These are phyloP conservation scores for Crucibulum laeve DNA, from an alignment of 768 basidiomycete genomes.

Conservation along the genomic window DNA sequence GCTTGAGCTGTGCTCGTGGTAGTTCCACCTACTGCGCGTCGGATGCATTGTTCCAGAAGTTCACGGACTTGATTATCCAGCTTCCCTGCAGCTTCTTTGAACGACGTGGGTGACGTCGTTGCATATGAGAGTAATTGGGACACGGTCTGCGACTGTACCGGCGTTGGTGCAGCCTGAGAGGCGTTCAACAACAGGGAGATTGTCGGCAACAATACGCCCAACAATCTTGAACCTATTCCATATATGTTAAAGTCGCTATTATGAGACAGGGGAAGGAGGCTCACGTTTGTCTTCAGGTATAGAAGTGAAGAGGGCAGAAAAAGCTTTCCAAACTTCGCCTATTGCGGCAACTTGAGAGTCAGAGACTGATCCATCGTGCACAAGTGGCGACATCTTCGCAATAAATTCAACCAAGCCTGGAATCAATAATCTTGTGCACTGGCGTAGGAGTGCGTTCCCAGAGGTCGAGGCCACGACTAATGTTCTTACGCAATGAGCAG, in stretches of 20 bases:
- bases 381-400: constrained; percentile 58
- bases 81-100: constrained; percentile 78
- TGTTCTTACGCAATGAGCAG: constrained; percentile 87
- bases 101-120: constrained; percentile 62
- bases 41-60: constrained; percentile 70
- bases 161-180: constrained; percentile 32
- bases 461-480: constrained; percentile 67
- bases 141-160: constrained; percentile 55
- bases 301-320: constrained; percentile 57
- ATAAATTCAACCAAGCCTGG: constrained; percentile 82
- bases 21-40: constrained; percentile 62
- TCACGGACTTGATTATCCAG: constrained; percentile 57
- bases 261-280: neutral
- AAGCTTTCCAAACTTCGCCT: constrained; percentile 80
- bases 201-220: constrained; percentile 74
- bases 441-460: constrained; percentile 62
- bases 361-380: constrained; percentile 52
- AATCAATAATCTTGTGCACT: constrained; percentile 67
- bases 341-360: constrained; percentile 60
- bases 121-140: constrained; percentile 71
- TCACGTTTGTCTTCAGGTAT: constrained; percentile 58
- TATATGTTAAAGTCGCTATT: constrained; percentile 7
- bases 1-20: constrained; percentile 24
- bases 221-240: constrained; percentile 53
- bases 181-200: constrained; percentile 66